Base-by-base conservation (phyloP, 805 yeast genomes). In the Wickerhamomyces chaumierensis region DNA sequence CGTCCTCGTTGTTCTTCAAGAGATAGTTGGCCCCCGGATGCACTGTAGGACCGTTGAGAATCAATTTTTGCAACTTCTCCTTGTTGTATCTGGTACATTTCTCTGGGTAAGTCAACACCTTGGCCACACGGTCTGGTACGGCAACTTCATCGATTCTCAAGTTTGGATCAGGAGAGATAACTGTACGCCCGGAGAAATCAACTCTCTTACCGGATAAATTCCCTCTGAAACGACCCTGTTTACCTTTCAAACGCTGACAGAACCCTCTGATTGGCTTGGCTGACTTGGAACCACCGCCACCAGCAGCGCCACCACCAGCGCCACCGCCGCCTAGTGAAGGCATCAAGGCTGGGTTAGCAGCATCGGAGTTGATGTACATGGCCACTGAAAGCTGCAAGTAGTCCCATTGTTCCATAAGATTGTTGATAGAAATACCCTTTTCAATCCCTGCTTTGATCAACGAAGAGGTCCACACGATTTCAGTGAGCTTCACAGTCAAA, bases 351-450 rank as follows among this genome's bases (percentile, higher is more conserved):
- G 88, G 87, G 40, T 80, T 77, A 14, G 88, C 92, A 23, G 95
- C 81, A 61, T 92, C 99, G 1, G 96, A 85, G 58, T 92, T 92
- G 52, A 92, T 92, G 58, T 92, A 92, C 86, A 92, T 84, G 17
- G 98, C 99, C 36, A 92, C 88, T 1, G 95, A 83, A 38, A 92
- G 68, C 61, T 92, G 99, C 47, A 92, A 63, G 56, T 85, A 92
- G 55, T 92, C 99, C 99, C 99, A 92, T 55, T 92, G 98, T 55
- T 90, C 97, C 96, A 92, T 88, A 61, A 92, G 69, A 52, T 85
- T 85, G 47, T 86, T 84, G 53, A 94, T 79, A 14, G 96, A 77
- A 44, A 90, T 84, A 42, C 98, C 98, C 56, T 87, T 90, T 45
- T 88, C 95, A 38, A 92, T 75, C 43, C 96, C 98, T 0, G 96